Percentiles rank a stretch among this genome's conserved stretches.
phyloP scores from a whole-genome alignment of 805 yeast genomes.

The Teunomyces aglyptinius region DNA sequence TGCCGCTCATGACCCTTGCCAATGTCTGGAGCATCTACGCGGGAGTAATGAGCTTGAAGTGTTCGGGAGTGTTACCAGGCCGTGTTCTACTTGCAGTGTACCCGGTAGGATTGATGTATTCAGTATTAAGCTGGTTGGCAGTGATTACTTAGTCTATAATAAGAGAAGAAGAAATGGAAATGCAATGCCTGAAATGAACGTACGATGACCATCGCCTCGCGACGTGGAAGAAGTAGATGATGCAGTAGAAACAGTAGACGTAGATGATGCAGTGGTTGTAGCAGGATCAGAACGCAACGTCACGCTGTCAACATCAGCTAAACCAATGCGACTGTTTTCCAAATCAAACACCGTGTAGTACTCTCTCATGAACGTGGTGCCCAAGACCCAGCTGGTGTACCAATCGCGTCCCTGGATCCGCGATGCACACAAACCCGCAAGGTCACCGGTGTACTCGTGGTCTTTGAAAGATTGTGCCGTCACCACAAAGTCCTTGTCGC shows the following conservation, averaged over 20 bases:
- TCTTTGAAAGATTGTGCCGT: slow-evolving; percentile 49
- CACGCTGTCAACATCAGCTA: slow-evolving; percentile 27
- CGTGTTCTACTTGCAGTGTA: slow-evolving; percentile 61
- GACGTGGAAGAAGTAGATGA: background rate
- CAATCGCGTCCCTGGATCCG: slow-evolving; percentile 58
- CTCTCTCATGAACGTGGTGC: slow-evolving; percentile 57
- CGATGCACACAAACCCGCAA: slow-evolving; percentile 58
- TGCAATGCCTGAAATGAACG: background rate
- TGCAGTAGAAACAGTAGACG: background rate
- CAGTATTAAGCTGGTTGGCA: slow-evolving; percentile 63
- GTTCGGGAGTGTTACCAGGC: slow-evolving; percentile 64
- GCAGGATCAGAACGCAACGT: no score
- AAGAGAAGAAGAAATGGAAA: background rate
- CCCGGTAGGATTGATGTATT: slow-evolving; percentile 63
- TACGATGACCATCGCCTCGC: background rate
- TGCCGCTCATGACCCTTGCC: slow-evolving; percentile 44
- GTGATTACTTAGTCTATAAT: slow-evolving; percentile 45
- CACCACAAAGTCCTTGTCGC: slow-evolving; percentile 45
- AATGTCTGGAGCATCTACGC: slow-evolving; percentile 65
- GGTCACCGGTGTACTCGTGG: slow-evolving; percentile 33
- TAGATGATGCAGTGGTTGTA: background rate
- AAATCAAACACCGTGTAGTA: slow-evolving; percentile 60
- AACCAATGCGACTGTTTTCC: slow-evolving; percentile 48
- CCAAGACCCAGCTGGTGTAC: slow-evolving; percentile 53
- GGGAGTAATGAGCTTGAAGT: slow-evolving; percentile 58